Evolutionary conservation across 306 rosid genomes (phyloP).

Genomic region (Ziziphus jujuba): DNA sequence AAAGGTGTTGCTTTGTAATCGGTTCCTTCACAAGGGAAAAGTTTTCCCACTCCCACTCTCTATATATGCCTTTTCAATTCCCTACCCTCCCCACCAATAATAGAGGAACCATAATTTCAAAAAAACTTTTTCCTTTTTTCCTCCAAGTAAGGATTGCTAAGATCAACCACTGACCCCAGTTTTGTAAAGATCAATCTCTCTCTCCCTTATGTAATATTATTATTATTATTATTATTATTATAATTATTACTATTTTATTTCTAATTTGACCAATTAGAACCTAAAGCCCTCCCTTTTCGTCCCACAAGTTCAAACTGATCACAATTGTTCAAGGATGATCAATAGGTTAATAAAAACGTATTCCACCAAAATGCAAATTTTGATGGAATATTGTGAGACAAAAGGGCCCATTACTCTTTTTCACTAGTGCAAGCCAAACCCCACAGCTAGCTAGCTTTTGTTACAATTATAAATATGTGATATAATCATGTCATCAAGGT

Average conservation of each 20-base stretch:
- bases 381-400: slow-evolving; percentile 75
- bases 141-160: slow-evolving; percentile 26
- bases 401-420: slow-evolving; percentile 61
- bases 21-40: slow-evolving; percentile 64
- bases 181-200: slow-evolving; percentile 24
- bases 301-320: slow-evolving; percentile 26
- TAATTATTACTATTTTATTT: too few relatives aligned
- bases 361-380: slow-evolving; percentile 34
- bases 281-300: slow-evolving; percentile 26
- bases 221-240: too few relatives aligned
- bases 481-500: slow-evolving; percentile 76
- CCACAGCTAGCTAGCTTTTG: slow-evolving; percentile 38
- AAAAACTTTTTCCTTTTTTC: slow-evolving; percentile 14
- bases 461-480: slow-evolving; percentile 20
- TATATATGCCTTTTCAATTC: slow-evolving; percentile 28
- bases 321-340: slow-evolving; percentile 14
- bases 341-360: slow-evolving; percentile 32
- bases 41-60: slow-evolving; percentile 34
- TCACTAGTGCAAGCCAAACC: slow-evolving; percentile 62
- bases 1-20: slow-evolving; percentile 65
- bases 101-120: slow-evolving; percentile 42
- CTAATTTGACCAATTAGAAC: slow-evolving; percentile 25
- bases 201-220: slow-evolving; percentile 1
- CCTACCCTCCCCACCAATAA: slow-evolving; percentile 52
- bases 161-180: slow-evolving; percentile 35